Base-by-base conservation (phyloP, 1,284 basidiomycete genomes). In the Malassezia slooffiae region DNA sequence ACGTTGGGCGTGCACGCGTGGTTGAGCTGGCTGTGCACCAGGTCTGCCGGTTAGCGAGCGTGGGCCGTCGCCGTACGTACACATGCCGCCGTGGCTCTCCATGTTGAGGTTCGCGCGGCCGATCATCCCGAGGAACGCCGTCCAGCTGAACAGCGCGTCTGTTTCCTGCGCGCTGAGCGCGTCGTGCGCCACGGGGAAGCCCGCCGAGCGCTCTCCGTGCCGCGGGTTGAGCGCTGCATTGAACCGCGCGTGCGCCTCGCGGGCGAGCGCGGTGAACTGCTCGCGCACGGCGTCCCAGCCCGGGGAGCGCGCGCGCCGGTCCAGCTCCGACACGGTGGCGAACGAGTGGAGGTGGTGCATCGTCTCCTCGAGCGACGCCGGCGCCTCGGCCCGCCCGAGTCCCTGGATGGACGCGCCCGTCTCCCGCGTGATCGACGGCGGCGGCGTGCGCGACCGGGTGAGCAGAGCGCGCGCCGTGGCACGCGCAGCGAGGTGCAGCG, bases 41-140 rank as follows among this genome's bases (percentile, higher is more conserved):
- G 75, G 70, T 89, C 30, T 29, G 37, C 17, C n/a, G 20, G 37
- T 22, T 6, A 19, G 34, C 23, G 10, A n/a, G 16, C n/a, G n/a
- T n/a, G n/a, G n/a, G n/a, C n/a, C n/a, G n/a, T n/a, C n/a, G n/a
- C 12, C 31, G 21, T 28, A 38, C 40, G 20, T 42, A 42, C 32
- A 90, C 9, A 90, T 73, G 2, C 85, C 87, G 4, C 87, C 87
- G 50, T 86, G 84, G 3, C 80, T 79, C 70, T 90, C 87, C 47
- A 86, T 74, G 65, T 89, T 90, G 41, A 90, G 76, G 55, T 79
- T 85, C 77, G 86, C 84, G 34, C 82, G 75, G 1, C 85, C 85
- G n/a, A 89, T 70, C 0, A 80, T 76, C 30, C 76, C 74, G 24
- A 85, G 72, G 67, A 86, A 87, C 2, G 76, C 77, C 13, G 82